A percentile compares a stretch with the other conserved stretches of the same genome.
Conservation (phyloP, 805 yeast species). For the Ogataea salicorniae region DNA sequence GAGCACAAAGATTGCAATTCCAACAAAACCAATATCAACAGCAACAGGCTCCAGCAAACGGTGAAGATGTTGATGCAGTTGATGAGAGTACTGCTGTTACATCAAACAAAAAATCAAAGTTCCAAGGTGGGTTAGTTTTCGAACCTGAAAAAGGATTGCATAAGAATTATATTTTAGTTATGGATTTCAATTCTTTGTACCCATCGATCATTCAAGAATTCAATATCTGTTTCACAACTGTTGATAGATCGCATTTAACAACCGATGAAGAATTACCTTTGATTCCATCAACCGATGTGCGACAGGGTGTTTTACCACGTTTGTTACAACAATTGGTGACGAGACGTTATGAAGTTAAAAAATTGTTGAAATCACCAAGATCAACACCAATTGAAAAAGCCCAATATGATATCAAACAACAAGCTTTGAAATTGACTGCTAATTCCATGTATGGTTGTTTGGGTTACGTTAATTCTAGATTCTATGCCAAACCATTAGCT, state of each 20-base stretch:
- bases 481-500: slow-evolving; percentile 93
- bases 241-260: slow-evolving; percentile 50
- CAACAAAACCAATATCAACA: slow-evolving; percentile 10
- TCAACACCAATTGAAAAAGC: slow-evolving; percentile 60
- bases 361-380: slow-evolving; percentile 69
- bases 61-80: slow-evolving; percentile 22
- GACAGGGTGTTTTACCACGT: slow-evolving; percentile 82
- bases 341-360: slow-evolving; percentile 91
- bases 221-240: slow-evolving; percentile 96
- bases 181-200: slow-evolving; percentile 97
- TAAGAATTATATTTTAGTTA: slow-evolving; percentile 80
- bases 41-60: slow-evolving; percentile 12
- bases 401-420: slow-evolving; percentile 93
- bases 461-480: slow-evolving; percentile 86
- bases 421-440: slow-evolving; percentile 93
- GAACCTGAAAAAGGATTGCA: slow-evolving; percentile 96
- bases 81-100: slow-evolving; percentile 44
- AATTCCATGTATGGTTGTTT: slow-evolving; percentile 99
- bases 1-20: slow-evolving; percentile 30
- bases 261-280: slow-evolving; percentile 61
- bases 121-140: slow-evolving; percentile 65
- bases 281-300: slow-evolving; percentile 53
- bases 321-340: slow-evolving; percentile 78
- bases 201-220: slow-evolving; percentile 97
- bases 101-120: slow-evolving; percentile 32